phyloP scores from a whole-genome alignment of 2,329 filamentous ascomycete genomes.

The Colletotrichum liriopes region DNA sequence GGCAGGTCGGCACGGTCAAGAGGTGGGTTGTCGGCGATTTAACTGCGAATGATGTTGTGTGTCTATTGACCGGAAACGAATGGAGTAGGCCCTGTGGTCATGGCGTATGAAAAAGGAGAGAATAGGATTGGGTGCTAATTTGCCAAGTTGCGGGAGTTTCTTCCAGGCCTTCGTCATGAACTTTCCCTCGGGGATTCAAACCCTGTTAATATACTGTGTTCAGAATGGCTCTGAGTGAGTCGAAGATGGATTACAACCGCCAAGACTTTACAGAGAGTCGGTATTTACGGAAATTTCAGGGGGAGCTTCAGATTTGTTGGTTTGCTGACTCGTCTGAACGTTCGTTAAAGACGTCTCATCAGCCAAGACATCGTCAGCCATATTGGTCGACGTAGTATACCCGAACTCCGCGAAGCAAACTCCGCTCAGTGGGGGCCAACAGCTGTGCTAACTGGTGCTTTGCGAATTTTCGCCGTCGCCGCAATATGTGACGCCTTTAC shows the following conservation, averaged over 20 bases:
- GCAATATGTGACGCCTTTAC: constrained; percentile 23
- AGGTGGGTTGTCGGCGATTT: constrained; percentile 6
- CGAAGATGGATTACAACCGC: not conserved
- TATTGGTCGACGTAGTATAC: not conserved
- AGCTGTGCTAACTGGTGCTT: constrained; percentile 5
- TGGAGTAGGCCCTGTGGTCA: constrained; percentile 11
- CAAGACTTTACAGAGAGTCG: not conserved
- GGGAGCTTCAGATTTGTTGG: constrained; percentile 18
- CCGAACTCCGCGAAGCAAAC: constrained; percentile 4
- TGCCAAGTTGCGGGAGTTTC: constrained; percentile 18
- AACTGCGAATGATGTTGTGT: not conserved
- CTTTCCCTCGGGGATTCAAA: not conserved
- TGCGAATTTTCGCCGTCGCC: constrained; percentile 1
- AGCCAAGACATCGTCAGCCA: constrained; percentile 25
- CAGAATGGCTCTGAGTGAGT: not conserved
- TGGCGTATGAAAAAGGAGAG: constrained; percentile 4
- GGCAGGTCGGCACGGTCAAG: constrained; percentile 21
- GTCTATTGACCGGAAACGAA: constrained; percentile 12
- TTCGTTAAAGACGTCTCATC: constrained; percentile 7
- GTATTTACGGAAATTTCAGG: constrained; percentile 28
- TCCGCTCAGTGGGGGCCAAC: constrained; percentile 6
- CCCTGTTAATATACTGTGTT: constrained; percentile 22
- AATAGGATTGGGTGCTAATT: constrained; percentile 2
- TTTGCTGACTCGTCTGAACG: constrained; percentile 23
- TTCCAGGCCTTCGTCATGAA: not conserved